A percentile compares a stretch with the other conserved stretches of the same genome.
Conservation (phyloP, 2,329 filamentous ascomycete species). For the Paecilomyces niveus region DNA sequence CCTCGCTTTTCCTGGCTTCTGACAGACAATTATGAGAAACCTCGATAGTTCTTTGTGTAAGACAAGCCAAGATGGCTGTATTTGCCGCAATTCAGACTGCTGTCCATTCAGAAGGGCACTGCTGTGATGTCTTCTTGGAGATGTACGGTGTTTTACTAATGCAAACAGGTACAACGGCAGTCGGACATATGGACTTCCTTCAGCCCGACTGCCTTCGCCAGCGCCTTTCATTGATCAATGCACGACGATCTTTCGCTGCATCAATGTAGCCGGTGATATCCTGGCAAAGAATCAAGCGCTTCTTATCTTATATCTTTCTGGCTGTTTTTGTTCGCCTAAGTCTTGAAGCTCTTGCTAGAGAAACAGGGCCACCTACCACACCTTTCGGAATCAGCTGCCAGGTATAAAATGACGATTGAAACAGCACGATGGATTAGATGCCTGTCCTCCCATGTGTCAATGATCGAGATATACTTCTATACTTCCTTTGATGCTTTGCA, state of each 20-base stretch:
- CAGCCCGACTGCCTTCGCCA: background rate
- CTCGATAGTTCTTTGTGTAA: background rate
- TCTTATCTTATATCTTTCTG: background rate
- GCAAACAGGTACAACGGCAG: background rate
- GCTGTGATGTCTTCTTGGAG: background rate
- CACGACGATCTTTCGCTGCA: background rate
- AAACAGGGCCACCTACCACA: background rate
- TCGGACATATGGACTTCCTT: background rate
- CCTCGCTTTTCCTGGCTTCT: background rate
- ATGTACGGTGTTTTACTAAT: background rate
- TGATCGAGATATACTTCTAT: background rate
- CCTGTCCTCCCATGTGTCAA: background rate
- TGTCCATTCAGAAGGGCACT: background rate
- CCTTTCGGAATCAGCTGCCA: background rate
- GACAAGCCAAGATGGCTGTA: background rate
- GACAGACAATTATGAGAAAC: background rate
- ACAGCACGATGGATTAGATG: background rate
- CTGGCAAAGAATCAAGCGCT: background rate
- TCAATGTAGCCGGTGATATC: background rate
- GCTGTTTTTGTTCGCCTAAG: background rate
- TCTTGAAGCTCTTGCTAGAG: background rate
- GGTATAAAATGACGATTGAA: background rate
- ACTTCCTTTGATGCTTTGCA: background rate
- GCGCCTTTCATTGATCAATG: background rate
- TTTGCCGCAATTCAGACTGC: background rate